phyloP scores from a whole-genome alignment of 495 filamentous ascomycete genomes.

The Pyrenula aspistea region DNA sequence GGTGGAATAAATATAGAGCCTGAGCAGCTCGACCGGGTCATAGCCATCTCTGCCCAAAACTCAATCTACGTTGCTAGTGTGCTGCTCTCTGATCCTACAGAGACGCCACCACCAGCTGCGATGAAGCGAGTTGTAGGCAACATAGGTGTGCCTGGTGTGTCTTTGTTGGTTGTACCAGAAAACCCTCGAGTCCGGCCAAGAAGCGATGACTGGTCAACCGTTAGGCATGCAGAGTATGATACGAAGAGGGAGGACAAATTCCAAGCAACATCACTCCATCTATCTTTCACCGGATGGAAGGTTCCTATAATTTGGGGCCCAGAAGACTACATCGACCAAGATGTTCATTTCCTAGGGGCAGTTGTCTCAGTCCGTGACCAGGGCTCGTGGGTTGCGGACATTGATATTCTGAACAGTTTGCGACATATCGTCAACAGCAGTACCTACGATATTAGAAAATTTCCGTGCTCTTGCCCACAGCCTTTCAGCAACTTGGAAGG shows the following conservation, averaged over 20 bases:
- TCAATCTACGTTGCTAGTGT: conserved; percentile 17
- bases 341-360: conserved; percentile 16
- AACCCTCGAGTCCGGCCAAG: conserved; percentile 6
- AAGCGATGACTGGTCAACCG: conserved; percentile 12
- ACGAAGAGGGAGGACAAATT: conserved; percentile 17
- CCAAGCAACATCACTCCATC: conserved; percentile 21
- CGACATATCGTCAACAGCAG: not conserved
- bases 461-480: not conserved
- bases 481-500: not conserved
- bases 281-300: conserved; percentile 23
- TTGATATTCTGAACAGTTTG: conserved; percentile 15
- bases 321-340: conserved; percentile 12
- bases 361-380: conserved; percentile 19
- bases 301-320: conserved; percentile 10
- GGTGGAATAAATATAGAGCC: conserved; percentile 11
- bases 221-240: conserved; percentile 19
- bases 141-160: conserved; percentile 19
- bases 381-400: conserved; percentile 23
- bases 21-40: conserved; percentile 8
- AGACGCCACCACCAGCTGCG: not conserved
- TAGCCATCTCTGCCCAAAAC: conserved; percentile 21
- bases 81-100: conserved; percentile 16
- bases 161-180: conserved; percentile 15
- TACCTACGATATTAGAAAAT: not conserved
- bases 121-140: conserved; percentile 19